phyloP scores from a whole-genome alignment of 2,329 filamentous ascomycete species.

The Nemania serpens region DNA sequence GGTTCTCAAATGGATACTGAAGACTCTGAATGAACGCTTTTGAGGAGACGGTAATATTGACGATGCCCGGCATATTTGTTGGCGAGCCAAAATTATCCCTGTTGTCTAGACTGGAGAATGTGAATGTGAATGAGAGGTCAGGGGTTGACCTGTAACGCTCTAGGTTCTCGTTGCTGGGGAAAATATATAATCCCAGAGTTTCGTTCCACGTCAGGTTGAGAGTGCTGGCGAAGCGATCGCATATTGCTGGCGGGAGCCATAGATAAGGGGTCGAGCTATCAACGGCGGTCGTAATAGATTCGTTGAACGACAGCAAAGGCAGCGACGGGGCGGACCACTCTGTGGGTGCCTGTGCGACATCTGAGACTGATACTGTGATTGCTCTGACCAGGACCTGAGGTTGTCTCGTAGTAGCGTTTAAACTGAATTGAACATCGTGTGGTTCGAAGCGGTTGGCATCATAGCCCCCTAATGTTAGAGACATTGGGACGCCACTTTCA shows the following conservation, averaged over 20 bases:
- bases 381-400: conserved; percentile 65
- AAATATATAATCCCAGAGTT: conserved; percentile 66
- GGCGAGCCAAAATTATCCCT: conserved; percentile 57
- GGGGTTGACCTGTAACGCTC: conserved; percentile 49
- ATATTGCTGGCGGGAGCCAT: conserved; percentile 65
- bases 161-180: conserved; percentile 61
- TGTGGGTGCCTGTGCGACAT: conserved; percentile 38
- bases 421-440: conserved; percentile 64
- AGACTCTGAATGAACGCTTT: conserved; percentile 56
- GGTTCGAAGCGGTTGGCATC: conserved; percentile 65
- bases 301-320: conserved; percentile 51
- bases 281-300: conserved; percentile 58
- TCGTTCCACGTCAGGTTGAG: conserved; percentile 70
- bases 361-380: conserved; percentile 50
- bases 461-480: conserved; percentile 72
- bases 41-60: conserved; percentile 60
- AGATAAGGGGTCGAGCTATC: conserved; percentile 69
- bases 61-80: conserved; percentile 53
- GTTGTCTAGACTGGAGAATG: conserved; percentile 60
- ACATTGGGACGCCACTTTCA: conserved; percentile 52
- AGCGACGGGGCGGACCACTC: conserved; percentile 48
- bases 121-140: conserved; percentile 61
- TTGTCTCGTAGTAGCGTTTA: conserved; percentile 59
- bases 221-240: conserved; percentile 65
- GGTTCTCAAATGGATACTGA: conserved; percentile 54